Evolutionary conservation across 2,329 filamentous ascomycete genomes (phyloP), one percentile per base, ranked within the genome.

Genomic region (Arthrobotrys conoides): DNA sequence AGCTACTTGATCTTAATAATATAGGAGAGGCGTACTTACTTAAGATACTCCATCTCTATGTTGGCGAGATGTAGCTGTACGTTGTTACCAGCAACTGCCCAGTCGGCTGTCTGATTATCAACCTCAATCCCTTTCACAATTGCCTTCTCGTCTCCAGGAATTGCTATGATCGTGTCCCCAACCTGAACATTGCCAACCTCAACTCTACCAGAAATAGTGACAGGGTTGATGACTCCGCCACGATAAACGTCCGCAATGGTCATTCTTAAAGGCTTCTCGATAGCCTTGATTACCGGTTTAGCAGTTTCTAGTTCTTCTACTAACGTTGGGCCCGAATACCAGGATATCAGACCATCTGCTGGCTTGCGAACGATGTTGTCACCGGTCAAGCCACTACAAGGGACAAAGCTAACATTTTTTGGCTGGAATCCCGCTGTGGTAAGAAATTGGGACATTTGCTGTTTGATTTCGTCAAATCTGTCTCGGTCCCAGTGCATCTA

Each of bases 71-170:
- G 92, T n/a, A 99, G 86, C 0, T 91, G 91, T 16, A 93, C 90
- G 76, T 96, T 97, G 83, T 98, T 93, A 0, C 95, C 95, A 0
- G 95, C 94, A 14, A 97, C 94, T 0, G 93, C 93, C 93, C 94
- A 99, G 76, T 97, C 94, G 12, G 88, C 89, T 0, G 89, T 85
- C 64, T 92, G 89, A 22, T 90, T 88, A 83, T 95, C 91, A 9
- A 94, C 88, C 83, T 96, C 91, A 59, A 99, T 87, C 2, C 90
- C 91, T 83, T 95, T 97, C 84, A 98, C 88, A 64, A 90, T 90
- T 0, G 93, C 94, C 44, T 89, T 91, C 83, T 97, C 92, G 24
- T 90, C 91, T 68, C 92, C 92, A 0, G 96, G 96, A 84, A 96
- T 91, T 1, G 93, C 89, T 4, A 94, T 83, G 14, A 98, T 86